Percentiles rank a stretch among this genome's conserved stretches.
Conservation (phyloP, 2,329 filamentous ascomycete species). For the Madurella mycetomatis region DNA sequence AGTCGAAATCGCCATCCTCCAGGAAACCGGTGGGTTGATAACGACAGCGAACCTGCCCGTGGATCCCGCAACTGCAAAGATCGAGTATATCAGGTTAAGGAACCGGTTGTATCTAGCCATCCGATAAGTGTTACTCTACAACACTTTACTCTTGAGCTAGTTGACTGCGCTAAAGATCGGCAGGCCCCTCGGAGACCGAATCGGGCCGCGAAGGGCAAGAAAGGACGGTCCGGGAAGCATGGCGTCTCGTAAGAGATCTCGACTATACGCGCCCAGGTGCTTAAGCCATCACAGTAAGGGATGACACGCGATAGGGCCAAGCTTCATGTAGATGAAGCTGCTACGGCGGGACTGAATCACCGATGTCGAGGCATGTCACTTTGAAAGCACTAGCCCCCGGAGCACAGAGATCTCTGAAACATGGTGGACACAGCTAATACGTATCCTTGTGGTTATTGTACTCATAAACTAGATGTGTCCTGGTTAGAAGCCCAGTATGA, state of each 20-base stretch:
- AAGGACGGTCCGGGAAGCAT: conserved; percentile 66
- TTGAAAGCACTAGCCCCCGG: too few relatives aligned
- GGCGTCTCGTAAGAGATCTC: conserved; percentile 61
- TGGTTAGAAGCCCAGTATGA: too few relatives aligned
- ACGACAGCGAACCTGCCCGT: conserved; percentile 69
- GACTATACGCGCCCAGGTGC: conserved; percentile 64
- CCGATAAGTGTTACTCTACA: conserved; percentile 37
- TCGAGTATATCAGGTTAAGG: conserved; percentile 59
- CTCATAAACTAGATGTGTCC: too few relatives aligned
- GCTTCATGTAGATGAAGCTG: too few relatives aligned
- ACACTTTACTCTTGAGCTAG: background rate
- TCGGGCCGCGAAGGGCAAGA: conserved; percentile 65
- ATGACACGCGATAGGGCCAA: background rate
- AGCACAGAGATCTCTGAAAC: too few relatives aligned
- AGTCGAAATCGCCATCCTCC: conserved; percentile 66
- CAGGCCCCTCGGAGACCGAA: conserved; percentile 56
- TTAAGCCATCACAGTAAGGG: conserved; percentile 24
- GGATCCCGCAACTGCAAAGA: conserved; percentile 49
- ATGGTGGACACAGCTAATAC: too few relatives aligned
- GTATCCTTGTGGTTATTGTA: too few relatives aligned
- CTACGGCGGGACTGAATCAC: too few relatives aligned
- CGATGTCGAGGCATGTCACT: too few relatives aligned
- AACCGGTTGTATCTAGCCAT: conserved; percentile 69
- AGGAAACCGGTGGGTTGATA: conserved; percentile 69
- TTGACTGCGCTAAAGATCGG: conserved; percentile 45